Evolutionary conservation across 225 moss, liverwort and hornwort genomes (phyloP).

Genomic region (Lunularia cruciata): DNA sequence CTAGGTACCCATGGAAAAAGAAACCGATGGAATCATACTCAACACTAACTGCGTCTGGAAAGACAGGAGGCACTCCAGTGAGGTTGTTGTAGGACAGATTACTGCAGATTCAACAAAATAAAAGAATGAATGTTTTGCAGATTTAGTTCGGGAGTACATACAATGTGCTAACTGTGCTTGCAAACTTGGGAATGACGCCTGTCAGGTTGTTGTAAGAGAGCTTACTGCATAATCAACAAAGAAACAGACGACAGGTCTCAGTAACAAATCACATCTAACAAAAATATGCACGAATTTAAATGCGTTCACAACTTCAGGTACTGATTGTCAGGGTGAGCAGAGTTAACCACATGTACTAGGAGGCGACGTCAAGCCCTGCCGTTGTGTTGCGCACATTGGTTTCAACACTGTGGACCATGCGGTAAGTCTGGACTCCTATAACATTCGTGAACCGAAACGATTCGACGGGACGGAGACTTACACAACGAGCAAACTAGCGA

Average conservation of each 20-base stretch:
- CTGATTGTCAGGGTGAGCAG: no score
- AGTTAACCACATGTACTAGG: no score
- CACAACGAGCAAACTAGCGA: slow-evolving; percentile 42
- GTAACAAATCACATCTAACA: no score
- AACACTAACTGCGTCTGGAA: no score
- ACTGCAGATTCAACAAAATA: slow-evolving; percentile 19
- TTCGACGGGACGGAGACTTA: slow-evolving; percentile 30
- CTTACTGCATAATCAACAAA: slow-evolving; percentile 25
- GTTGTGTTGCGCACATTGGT: no score
- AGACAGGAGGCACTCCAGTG: not conserved
- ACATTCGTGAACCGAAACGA: no score
- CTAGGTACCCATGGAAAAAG: not conserved
- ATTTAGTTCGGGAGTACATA: slow-evolving; percentile 6
- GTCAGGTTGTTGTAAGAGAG: slow-evolving; percentile 46
- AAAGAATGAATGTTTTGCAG: not conserved
- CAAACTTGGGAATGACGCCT: slow-evolving; percentile 36
- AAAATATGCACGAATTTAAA: no score
- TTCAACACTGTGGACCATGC: no score
- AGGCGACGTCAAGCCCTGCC: no score
- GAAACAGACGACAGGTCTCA: not conserved
- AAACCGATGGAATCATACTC: not conserved
- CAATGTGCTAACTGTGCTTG: slow-evolving; percentile 40
- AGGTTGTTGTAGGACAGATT: slow-evolving; percentile 40
- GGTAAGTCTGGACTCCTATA: no score
- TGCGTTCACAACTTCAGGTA: no score